These are phyloP conservation scores for Aspergillus neoniger DNA, from an alignment of 2,329 filamentous ascomycete genomes.

Conservation along the genomic window DNA sequence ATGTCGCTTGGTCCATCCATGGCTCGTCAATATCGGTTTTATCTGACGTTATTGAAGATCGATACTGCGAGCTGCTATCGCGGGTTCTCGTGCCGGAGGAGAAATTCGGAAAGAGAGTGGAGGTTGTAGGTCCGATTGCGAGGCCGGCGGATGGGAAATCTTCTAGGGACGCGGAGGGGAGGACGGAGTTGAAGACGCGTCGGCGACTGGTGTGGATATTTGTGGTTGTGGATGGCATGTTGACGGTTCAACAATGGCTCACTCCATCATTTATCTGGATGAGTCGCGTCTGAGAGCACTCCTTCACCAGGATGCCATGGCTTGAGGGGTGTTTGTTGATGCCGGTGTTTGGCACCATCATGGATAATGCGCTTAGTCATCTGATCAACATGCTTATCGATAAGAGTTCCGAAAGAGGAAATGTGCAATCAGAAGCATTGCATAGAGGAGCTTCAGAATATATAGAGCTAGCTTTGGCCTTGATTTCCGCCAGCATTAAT, in stretches of 20 bases:
- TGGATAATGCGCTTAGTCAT: slow-evolving; percentile 2
- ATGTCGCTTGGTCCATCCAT: slow-evolving; percentile 34
- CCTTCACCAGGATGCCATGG: neutral
- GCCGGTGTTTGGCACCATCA: neutral
- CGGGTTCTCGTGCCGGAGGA: slow-evolving; percentile 14
- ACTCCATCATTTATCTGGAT: neutral
- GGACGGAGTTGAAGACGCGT: slow-evolving; percentile 48
- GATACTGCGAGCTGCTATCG: slow-evolving; percentile 7
- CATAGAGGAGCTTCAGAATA: neutral
- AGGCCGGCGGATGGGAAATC: slow-evolving; percentile 34
- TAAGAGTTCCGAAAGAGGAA: slow-evolving; percentile 7
- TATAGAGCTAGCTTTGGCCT: neutral
- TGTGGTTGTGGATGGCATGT: slow-evolving; percentile 27
- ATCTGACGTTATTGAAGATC: slow-evolving; percentile 2
- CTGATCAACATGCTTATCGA: neutral
- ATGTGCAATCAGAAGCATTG: slow-evolving; percentile 9
- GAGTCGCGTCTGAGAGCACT: neutral
- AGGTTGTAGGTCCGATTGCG: slow-evolving; percentile 21
- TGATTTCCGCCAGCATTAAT: neutral
- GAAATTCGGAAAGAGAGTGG: neutral
- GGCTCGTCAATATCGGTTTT: slow-evolving; percentile 15
- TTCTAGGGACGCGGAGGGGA: slow-evolving; percentile 41
- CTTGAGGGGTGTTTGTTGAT: neutral
- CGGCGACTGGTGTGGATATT: slow-evolving; percentile 27
- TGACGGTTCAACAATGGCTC: slow-evolving; percentile 4